A percentile compares a stretch with the other conserved stretches of the same genome.
Conservation (phyloP, 1,284 basidiomycete species). For the Tremellales sp. region DNA sequence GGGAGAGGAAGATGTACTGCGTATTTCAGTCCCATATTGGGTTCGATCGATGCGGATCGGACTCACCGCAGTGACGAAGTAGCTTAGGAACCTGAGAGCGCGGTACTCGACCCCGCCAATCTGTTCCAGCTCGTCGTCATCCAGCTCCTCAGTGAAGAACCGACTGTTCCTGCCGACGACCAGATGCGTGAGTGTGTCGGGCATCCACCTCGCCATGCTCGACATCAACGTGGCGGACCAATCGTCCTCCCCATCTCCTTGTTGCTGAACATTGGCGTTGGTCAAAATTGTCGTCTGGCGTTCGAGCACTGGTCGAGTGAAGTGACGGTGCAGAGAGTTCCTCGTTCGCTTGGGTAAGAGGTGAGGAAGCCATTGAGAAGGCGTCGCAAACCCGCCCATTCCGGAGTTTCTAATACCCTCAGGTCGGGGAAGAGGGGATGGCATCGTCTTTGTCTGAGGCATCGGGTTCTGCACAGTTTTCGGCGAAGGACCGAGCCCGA, state of each 20-base stretch:
- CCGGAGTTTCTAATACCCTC: conserved; percentile 16
- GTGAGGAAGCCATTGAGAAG: conserved; percentile 9
- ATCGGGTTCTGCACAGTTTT: background rate
- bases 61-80: conserved; percentile 24
- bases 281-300: conserved; percentile 2
- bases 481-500: background rate
- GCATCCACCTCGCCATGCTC: conserved; percentile 30
- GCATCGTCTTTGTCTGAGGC: background rate
- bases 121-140: conserved; percentile 34
- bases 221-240: conserved; percentile 10
- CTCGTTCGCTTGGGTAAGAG: conserved; percentile 12
- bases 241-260: conserved; percentile 13
- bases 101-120: conserved; percentile 37
- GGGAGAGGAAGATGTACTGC: conserved; percentile 32
- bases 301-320: conserved; percentile 3
- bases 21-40: background rate
- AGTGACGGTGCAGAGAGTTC: conserved; percentile 6
- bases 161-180: conserved; percentile 36
- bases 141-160: conserved; percentile 37
- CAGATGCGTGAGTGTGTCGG: conserved; percentile 19
- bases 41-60: background rate
- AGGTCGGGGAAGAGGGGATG: conserved; percentile 4
- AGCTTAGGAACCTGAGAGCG: conserved; percentile 28
- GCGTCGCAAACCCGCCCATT: conserved; percentile 25
- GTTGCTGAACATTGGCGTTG: conserved; percentile 3